Conservation (phyloP, 805 yeast genomes). For the Saccharomyces paradoxus region DNA sequence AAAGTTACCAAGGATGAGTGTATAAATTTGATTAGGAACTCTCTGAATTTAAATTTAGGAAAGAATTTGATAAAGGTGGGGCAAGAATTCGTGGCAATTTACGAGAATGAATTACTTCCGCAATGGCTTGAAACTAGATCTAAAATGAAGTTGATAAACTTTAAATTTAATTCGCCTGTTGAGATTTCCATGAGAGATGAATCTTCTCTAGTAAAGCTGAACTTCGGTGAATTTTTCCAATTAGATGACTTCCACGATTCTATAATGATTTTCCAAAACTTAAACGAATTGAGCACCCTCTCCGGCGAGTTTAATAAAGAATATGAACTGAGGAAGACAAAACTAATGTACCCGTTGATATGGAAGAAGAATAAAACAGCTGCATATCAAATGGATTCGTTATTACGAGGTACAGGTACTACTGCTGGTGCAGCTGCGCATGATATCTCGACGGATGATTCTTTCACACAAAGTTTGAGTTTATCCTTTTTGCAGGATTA, state of each 20-base stretch:
- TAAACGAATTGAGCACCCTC: constrained; percentile 57
- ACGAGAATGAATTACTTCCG: constrained; percentile 47
- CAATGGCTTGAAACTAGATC: constrained; percentile 57
- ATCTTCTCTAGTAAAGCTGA: constrained; percentile 35
- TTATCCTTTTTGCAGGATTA: constrained; percentile 39
- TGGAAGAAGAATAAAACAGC: constrained; percentile 31
- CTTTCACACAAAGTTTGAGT: constrained; percentile 20
- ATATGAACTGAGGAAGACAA: constrained; percentile 59
- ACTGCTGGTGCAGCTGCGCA: constrained; percentile 22
- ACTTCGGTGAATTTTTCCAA: constrained; percentile 37
- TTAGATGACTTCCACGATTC: constrained; percentile 76
- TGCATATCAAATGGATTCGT: neutral
- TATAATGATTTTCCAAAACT: constrained; percentile 67
- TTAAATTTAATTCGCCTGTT: constrained; percentile 77
- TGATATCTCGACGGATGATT: constrained; percentile 8
- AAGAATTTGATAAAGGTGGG: constrained; percentile 44
- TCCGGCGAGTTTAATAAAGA: constrained; percentile 61
- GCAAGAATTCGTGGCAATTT: constrained; percentile 39
- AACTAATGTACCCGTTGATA: constrained; percentile 58
- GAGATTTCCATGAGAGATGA: constrained; percentile 69
- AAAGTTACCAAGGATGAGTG: constrained; percentile 68
- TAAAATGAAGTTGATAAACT: constrained; percentile 36
- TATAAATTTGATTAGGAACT: constrained; percentile 53
- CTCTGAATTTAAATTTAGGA: constrained; percentile 55
- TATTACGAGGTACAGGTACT: constrained; percentile 4